A percentile compares a stretch with the other conserved stretches of the same genome.
phyloP scores from a whole-genome alignment of 441 rosid genomes.

The Mallotus repandus region DNA sequence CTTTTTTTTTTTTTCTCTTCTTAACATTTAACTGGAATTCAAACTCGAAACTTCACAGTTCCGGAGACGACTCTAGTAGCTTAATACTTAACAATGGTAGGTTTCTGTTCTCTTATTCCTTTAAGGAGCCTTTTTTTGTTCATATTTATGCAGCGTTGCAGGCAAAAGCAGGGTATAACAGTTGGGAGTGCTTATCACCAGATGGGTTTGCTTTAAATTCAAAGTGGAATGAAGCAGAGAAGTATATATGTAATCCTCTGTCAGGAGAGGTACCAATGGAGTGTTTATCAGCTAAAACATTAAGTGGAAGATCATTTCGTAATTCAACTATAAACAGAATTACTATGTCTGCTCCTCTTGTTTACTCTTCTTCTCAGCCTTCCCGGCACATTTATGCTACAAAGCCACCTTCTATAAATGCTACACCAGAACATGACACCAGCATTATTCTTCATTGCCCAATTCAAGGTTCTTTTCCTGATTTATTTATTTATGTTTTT shows the following conservation, averaged over 20 bases:
- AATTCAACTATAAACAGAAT: constrained; percentile 38
- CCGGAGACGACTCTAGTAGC: neutral
- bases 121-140: neutral
- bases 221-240: constrained; percentile 97
- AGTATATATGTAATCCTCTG: constrained; percentile 84
- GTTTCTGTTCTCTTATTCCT: neutral
- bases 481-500: neutral
- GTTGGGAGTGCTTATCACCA: constrained; percentile 63
- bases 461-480: constrained; percentile 39
- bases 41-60: too few relatives aligned
- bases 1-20: neutral
- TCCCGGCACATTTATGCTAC: constrained; percentile 27
- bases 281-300: constrained; percentile 83
- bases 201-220: constrained; percentile 84
- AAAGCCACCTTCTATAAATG: constrained; percentile 20
- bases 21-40: too few relatives aligned
- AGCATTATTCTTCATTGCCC: constrained; percentile 24
- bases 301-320: constrained; percentile 72
- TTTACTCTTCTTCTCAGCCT: constrained; percentile 38
- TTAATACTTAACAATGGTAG: neutral
- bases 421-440: constrained; percentile 36
- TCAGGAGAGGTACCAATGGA: constrained; percentile 94
- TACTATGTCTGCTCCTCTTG: constrained; percentile 84
- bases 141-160: constrained; percentile 61
- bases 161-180: constrained; percentile 56